Percentiles rank a stretch among this genome's conserved stretches.
These are phyloP conservation scores for Kwoniella newhampshirensis DNA, from an alignment of 768 basidiomycete genomes.

Conservation along the genomic window DNA sequence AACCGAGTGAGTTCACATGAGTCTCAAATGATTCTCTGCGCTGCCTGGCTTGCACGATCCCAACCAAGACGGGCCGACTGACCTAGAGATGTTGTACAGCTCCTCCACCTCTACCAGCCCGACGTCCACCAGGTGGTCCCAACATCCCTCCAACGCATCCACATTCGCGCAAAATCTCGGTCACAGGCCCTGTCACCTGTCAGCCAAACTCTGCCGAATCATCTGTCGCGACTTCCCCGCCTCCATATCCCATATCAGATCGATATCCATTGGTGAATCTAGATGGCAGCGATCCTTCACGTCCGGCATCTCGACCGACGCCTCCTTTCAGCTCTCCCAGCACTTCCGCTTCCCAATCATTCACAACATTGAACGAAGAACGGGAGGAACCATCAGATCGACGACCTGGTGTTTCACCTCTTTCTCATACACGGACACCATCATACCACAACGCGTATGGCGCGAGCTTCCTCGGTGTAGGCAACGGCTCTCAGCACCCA, in stretches of 20 bases:
- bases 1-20: constrained; percentile 24
- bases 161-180: constrained; percentile 53
- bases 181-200: constrained; percentile 15
- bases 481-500: not conserved
- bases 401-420: constrained; percentile 14
- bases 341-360: constrained; percentile 1
- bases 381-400: constrained; percentile 7
- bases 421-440: constrained; percentile 21
- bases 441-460: constrained; percentile 40
- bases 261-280: constrained; percentile 2
- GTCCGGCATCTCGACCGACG: constrained; percentile 1
- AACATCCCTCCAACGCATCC: constrained; percentile 44
- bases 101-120: constrained; percentile 37
- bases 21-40: too few relatives aligned
- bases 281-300: constrained; percentile 4
- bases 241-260: not conserved
- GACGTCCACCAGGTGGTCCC: constrained; percentile 25
- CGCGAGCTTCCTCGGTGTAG: constrained; percentile 21
- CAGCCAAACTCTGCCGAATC: constrained; percentile 23
- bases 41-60: too few relatives aligned
- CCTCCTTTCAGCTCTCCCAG: constrained; percentile 11
- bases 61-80: constrained; percentile 2
- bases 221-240: constrained; percentile 8
- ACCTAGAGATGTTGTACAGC: constrained; percentile 10
- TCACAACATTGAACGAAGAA: constrained; percentile 13